A percentile compares a stretch with the other conserved stretches of the same genome.
Evolutionary conservation across 768 basidiomycete genomes (phyloP).

Genomic region (Suillus tomentosus): DNA sequence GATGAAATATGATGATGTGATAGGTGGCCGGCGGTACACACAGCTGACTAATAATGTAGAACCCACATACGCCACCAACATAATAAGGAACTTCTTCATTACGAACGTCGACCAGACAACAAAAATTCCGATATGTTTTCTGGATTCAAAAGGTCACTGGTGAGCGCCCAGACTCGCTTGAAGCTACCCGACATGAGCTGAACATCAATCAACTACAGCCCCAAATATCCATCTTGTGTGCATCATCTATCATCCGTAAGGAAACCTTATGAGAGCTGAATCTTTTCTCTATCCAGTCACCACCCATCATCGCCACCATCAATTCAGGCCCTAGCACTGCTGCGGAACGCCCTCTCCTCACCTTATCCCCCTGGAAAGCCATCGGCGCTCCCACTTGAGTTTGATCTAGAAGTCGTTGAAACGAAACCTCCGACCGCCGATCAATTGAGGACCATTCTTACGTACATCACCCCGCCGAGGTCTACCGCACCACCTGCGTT

Average conservation of each 20-base stretch:
- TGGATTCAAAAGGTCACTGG: conserved; percentile 38
- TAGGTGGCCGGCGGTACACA: not conserved
- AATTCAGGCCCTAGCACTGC: conserved; percentile 55
- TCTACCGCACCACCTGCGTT: conserved; percentile 36
- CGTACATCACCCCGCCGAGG: conserved; percentile 45
- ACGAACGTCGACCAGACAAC: not conserved
- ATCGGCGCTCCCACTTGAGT: conserved; percentile 55
- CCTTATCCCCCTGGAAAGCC: conserved; percentile 61
- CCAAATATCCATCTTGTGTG: conserved; percentile 67
- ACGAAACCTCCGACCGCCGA: conserved; percentile 62
- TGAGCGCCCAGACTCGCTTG: conserved; percentile 19
- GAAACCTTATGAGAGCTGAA: not conserved
- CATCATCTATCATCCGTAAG: not conserved
- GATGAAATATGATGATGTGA: too few species aligned
- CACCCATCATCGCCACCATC: conserved; percentile 67
- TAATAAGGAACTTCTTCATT: not conserved
- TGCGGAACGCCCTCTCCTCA: conserved; percentile 56
- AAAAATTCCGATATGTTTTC: conserved; percentile 33
- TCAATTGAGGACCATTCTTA: conserved; percentile 67
- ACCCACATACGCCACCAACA: not conserved
- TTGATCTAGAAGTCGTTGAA: conserved; percentile 74
- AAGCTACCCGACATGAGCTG: not conserved
- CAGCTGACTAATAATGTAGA: not conserved
- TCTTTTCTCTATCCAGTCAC: conserved; percentile 47
- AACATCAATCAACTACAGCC: conserved; percentile 35